phyloP scores from a whole-genome alignment of 495 filamentous ascomycete species.

The Antarctomyces pellizariae region DNA sequence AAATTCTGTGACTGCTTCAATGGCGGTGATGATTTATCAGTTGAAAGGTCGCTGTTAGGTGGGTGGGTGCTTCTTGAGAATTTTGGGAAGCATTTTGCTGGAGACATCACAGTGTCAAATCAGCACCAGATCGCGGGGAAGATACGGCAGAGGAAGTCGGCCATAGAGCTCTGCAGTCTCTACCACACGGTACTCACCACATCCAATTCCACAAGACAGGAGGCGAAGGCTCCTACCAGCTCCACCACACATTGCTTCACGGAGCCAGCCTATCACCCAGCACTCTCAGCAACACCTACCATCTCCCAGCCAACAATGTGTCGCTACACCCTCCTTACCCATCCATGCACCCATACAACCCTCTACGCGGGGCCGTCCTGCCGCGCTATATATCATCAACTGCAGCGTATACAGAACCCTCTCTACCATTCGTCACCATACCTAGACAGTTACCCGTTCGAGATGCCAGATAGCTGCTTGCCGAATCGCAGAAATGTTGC shows the following conservation, averaged over 20 bases:
- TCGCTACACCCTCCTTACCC: conserved; percentile 9
- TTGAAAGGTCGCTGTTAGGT: no score
- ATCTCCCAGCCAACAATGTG: conserved; percentile 10
- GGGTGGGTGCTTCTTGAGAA: no score
- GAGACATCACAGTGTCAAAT: no score
- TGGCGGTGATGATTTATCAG: no score
- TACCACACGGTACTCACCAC: no score
- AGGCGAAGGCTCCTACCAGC: not conserved
- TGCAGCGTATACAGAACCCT: conserved; percentile 12
- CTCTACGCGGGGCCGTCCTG: conserved; percentile 11
- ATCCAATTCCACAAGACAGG: not conserved
- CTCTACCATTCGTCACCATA: conserved; percentile 2
- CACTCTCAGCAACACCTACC: not conserved
- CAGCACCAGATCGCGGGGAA: no score
- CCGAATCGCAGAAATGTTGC: conserved; percentile 11
- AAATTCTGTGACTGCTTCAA: no score
- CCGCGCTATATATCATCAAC: conserved; percentile 7
- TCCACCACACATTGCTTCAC: not conserved
- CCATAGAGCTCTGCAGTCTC: no score
- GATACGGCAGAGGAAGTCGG: no score
- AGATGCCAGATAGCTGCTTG: conserved; percentile 8
- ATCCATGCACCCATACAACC: conserved; percentile 11
- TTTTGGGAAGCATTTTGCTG: no score
- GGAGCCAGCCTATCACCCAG: not conserved
- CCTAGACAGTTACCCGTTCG: conserved; percentile 13